Conservation (phyloP, 192 early-diverging fungal species). For the Physocladia obscura region DNA sequence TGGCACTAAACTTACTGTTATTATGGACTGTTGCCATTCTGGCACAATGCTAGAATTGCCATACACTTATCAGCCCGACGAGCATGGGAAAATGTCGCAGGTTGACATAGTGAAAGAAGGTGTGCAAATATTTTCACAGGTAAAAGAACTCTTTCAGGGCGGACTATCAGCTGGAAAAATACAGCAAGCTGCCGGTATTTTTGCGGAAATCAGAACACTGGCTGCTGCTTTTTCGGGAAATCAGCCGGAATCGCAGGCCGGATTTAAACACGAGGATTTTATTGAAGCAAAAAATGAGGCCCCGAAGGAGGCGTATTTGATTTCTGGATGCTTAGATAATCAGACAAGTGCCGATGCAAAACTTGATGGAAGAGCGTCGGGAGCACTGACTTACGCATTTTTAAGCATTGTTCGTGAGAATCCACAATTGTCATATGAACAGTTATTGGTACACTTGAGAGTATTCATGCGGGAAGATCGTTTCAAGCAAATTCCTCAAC, state of each 20-base stretch:
- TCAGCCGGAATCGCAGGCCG: neutral
- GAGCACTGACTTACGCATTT: conserved; percentile 59
- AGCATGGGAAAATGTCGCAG: conserved; percentile 9
- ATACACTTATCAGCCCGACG: conserved; percentile 27
- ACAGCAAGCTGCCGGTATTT: neutral
- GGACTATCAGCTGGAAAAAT: conserved; percentile 1
- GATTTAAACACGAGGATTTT: conserved; percentile 18
- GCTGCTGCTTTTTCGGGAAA: neutral
- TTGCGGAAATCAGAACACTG: neutral
- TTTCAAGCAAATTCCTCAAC: conserved; percentile 80
- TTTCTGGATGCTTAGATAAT: conserved; percentile 65
- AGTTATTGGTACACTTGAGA: conserved; percentile 70
- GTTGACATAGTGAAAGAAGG: neutral
- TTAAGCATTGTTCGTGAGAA: conserved; percentile 38
- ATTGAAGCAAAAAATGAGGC: conserved; percentile 43
- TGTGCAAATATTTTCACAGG: neutral
- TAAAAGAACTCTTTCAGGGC: conserved; percentile 1
- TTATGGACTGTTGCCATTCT: conserved; percentile 72
- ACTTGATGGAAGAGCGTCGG: conserved; percentile 56
- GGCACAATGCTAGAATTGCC: conserved; percentile 32
- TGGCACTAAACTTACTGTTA: conserved; percentile 67
- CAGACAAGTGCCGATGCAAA: conserved; percentile 64
- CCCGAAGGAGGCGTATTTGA: conserved; percentile 37
- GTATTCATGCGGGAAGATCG: conserved; percentile 57
- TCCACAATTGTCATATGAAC: conserved; percentile 66